Evolutionary conservation across 1,284 basidiomycete genomes (phyloP).

Genomic region (Bjerkandera adusta): DNA sequence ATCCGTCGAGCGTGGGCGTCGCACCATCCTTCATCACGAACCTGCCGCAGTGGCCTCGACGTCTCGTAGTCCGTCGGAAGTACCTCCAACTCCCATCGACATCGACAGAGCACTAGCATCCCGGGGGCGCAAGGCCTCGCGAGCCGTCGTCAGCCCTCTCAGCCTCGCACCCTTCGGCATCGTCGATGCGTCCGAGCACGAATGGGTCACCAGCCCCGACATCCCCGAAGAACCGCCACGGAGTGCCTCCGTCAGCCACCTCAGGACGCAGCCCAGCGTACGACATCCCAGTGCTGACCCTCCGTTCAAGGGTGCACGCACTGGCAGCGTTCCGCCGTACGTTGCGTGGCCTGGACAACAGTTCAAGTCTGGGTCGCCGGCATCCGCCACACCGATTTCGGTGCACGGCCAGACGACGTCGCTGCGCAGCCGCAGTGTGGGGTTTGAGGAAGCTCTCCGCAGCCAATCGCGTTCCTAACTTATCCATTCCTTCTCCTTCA

Average conservation of each 20-base stretch:
- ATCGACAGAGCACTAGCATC: constrained; percentile 4
- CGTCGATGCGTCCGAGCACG: neutral
- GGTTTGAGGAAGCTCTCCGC: too few relatives aligned
- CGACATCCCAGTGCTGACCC: constrained; percentile 6
- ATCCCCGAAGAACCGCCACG: constrained; percentile 9
- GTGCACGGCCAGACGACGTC: neutral
- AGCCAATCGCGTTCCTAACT: too few relatives aligned
- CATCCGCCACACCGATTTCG: neutral
- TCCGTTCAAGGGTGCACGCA: neutral
- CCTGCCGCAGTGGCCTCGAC: constrained; percentile 18
- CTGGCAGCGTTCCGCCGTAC: constrained; percentile 25
- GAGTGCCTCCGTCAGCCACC: neutral
- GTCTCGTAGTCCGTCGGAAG: constrained; percentile 25
- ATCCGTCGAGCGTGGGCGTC: constrained; percentile 17
- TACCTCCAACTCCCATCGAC: constrained; percentile 23
- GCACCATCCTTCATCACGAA: constrained; percentile 19
- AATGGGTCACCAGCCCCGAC: neutral
- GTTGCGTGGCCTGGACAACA: constrained; percentile 14
- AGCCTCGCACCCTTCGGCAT: neutral
- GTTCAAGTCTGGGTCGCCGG: constrained; percentile 1
- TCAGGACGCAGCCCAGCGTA: constrained; percentile 17
- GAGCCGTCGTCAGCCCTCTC: neutral
- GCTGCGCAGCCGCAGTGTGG: constrained; percentile 11
- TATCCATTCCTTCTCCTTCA: too few relatives aligned
- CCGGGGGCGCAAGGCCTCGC: constrained; percentile 5